Percentiles rank a stretch among this genome's conserved stretches.
Evolutionary conservation across 768 basidiomycete species (phyloP).

Genomic region (Lentinula sp.): DNA sequence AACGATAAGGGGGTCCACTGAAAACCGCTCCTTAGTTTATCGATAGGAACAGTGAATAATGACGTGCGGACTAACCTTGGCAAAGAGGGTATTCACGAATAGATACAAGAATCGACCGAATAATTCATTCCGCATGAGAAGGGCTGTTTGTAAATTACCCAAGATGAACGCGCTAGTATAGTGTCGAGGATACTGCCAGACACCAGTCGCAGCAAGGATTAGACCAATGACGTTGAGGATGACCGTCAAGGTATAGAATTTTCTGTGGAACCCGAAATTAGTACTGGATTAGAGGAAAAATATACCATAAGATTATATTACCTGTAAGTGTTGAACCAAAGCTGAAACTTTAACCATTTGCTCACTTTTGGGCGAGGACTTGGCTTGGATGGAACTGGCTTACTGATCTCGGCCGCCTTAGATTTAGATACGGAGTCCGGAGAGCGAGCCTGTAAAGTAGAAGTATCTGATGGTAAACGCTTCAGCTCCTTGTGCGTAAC

Average conservation of each 20-base stretch:
- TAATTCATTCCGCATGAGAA: constrained; percentile 77
- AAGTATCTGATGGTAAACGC: neutral
- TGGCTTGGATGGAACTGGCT: constrained; percentile 9
- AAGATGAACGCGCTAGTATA: constrained; percentile 70
- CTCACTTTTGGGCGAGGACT: constrained; percentile 34
- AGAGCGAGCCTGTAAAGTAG: neutral
- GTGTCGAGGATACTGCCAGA: constrained; percentile 61
- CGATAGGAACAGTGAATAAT: neutral
- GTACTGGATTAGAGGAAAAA: neutral
- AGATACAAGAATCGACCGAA: constrained; percentile 76
- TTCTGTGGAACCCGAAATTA: constrained; percentile 31
- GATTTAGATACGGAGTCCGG: neutral
- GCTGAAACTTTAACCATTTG: constrained; percentile 51
- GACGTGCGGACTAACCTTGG: constrained; percentile 46
- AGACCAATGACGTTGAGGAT: constrained; percentile 56
- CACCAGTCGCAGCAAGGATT: constrained; percentile 51
- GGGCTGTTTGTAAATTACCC: constrained; percentile 67
- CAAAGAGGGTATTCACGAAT: constrained; percentile 66
- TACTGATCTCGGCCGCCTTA: neutral
- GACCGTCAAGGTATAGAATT: constrained; percentile 65
- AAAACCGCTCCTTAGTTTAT: neutral
- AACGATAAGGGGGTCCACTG: constrained; percentile 57
- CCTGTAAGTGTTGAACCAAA: constrained; percentile 84
- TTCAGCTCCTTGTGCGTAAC: neutral
- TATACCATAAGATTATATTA: constrained; percentile 17